Conservation (phyloP, 2,329 filamentous ascomycete species). For the Geosmithia morbida region DNA sequence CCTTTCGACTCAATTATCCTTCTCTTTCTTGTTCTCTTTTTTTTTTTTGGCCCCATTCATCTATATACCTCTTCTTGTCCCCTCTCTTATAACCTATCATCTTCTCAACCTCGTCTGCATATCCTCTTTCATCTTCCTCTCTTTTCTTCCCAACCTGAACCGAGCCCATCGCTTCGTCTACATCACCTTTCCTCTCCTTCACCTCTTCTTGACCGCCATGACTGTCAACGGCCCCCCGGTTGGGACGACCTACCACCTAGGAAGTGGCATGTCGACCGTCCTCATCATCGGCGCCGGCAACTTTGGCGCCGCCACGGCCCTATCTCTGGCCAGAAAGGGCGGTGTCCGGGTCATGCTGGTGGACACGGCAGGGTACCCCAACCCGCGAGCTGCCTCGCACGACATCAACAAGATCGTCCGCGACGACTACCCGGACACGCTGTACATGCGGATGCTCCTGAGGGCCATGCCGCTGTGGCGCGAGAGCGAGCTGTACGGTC, state of each 20-base stretch:
- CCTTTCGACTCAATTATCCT: no score
- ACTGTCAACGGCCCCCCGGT: conserved; percentile 1
- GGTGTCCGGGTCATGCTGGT: conserved; percentile 17
- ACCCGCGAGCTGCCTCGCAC: conserved; percentile 28
- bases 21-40: no score
- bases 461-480: conserved; percentile 25
- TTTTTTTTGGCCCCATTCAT: no score
- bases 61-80: no score
- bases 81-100: no score
- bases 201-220: neutral
- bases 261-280: conserved; percentile 7
- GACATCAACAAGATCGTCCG: conserved; percentile 29
- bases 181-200: neutral
- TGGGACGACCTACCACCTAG: neutral
- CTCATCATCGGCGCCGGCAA: conserved; percentile 27
- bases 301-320: conserved; percentile 27
- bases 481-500: conserved; percentile 31
- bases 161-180: neutral
- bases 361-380: conserved; percentile 19
- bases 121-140: no score
- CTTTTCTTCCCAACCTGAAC: no score
- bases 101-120: no score
- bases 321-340: conserved; percentile 15
- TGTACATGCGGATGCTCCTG: conserved; percentile 24
- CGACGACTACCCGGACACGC: conserved; percentile 23